These are phyloP conservation scores for Coniochaeta sp. DNA, from an alignment of 2,329 filamentous ascomycete species.

Conservation along the genomic window DNA sequence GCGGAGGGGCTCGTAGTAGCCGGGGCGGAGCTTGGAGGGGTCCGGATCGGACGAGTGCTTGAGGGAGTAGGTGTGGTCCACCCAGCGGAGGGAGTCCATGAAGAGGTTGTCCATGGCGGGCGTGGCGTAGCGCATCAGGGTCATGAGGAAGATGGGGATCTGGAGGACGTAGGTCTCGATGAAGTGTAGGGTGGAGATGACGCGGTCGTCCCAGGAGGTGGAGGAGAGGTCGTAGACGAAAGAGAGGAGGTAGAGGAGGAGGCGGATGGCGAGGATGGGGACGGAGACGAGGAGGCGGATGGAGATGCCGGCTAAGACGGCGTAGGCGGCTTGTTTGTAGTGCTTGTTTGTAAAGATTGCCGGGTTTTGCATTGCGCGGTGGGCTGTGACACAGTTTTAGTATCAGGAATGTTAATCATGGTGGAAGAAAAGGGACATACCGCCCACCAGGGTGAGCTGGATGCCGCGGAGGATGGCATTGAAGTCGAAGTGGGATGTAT, in stretches of 20 bases:
- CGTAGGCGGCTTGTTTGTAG: constrained; percentile 81
- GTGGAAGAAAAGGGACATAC: too few species aligned
- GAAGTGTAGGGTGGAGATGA: constrained; percentile 70
- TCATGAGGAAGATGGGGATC: constrained; percentile 90
- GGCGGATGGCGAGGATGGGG: constrained; percentile 67
- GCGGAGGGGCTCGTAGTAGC: constrained; percentile 75
- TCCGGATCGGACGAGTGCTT: constrained; percentile 69
- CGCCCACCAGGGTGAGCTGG: constrained; percentile 83
- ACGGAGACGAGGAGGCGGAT: constrained; percentile 76
- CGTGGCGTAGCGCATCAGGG: constrained; percentile 81
- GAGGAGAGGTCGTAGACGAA: constrained; percentile 64
- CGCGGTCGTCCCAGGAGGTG: constrained; percentile 71
- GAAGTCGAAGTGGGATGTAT: constrained; percentile 68
- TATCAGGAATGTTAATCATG: too few species aligned
- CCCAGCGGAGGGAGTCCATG: constrained; percentile 91
- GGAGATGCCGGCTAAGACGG: constrained; percentile 70
- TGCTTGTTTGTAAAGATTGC: constrained; percentile 79
- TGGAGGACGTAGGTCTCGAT: constrained; percentile 90
- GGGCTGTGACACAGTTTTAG: too few species aligned
- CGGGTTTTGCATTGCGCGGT: constrained; percentile 85
- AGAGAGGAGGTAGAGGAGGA: constrained; percentile 63
- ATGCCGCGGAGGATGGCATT: constrained; percentile 84
- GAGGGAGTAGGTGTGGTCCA: constrained; percentile 78
- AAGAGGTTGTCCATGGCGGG: constrained; percentile 91
- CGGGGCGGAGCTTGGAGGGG: constrained; percentile 18